Evolutionary conservation across 2,329 filamentous ascomycete species (phyloP), one percentile per base, ranked within the genome.

Genomic region (Capronia epimyces): DNA sequence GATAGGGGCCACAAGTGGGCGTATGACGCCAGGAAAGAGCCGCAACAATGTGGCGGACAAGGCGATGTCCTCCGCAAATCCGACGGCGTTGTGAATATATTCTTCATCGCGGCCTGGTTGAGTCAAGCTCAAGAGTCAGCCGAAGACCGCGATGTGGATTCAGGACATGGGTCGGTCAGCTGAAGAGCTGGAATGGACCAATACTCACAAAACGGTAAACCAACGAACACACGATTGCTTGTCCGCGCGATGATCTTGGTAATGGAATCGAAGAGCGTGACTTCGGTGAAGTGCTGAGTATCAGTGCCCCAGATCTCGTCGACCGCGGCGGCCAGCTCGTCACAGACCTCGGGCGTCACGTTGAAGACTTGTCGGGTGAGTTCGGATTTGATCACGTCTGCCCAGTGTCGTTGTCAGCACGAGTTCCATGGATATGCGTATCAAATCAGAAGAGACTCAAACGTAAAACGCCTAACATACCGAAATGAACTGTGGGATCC

Each of bases 21-120:
- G 74, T 1, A 81, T 60, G 1, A 74, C 63, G 5, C 65, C 65
- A 0, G 78, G 77, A 2, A 76, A 64, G 49, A 78, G 63, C 51
- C 67, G 66, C 13, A 78, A 65, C n/a, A 76, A 53, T 41, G 75
- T 66, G 54, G 67, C 67, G 50, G 72, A 73, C 39, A 72, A 60
- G 2, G 78, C 59, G 2, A 79, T 71, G 44, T 72, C 71, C 52
- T 75, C 70, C 25, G 76, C 75, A 52, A 80, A 81, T 22, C 64
- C 63, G 5, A 75, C 64, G 59, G 76, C 75, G 46, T 68, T 66
- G 15, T 69, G 60, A 40, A 80, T 63, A 50, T 77, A 78, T 4
- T 65, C 62, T 40, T 53, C 34, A 21, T 58, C 36, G 34, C 50
- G 46, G 15, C 49, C 49, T 52, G 36, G n/a, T n/a, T n/a, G n/a